Percentiles rank a stretch among this genome's conserved stretches.
These are phyloP conservation scores for Teratosphaeriaceae sp. DNA, from an alignment of 2,329 filamentous ascomycete genomes.

Conservation along the genomic window DNA sequence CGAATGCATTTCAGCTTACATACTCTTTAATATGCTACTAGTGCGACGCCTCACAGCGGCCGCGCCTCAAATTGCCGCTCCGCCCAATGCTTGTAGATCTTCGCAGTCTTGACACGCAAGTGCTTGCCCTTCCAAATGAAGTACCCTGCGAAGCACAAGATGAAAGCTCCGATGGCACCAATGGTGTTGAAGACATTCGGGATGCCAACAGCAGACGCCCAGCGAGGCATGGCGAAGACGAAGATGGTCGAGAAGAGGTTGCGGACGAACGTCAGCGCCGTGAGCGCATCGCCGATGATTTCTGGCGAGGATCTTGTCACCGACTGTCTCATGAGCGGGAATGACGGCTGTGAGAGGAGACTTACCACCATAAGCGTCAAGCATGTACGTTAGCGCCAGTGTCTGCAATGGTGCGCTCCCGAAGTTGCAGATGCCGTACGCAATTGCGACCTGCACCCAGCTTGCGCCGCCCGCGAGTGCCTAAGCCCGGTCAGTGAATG, in stretches of 20 bases:
- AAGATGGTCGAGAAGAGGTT: constrained; percentile 40
- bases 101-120: constrained; percentile 27
- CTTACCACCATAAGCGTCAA: constrained; percentile 32
- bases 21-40: too few species aligned
- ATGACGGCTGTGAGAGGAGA: background rate
- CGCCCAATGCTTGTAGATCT: constrained; percentile 31
- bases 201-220: constrained; percentile 34
- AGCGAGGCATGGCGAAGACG: constrained; percentile 41
- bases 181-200: constrained; percentile 38
- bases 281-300: constrained; percentile 43
- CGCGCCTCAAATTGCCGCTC: constrained; percentile 26
- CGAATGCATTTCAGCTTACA: too few species aligned
- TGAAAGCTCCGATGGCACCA: constrained; percentile 28
- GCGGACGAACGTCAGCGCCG: constrained; percentile 39
- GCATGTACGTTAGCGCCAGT: constrained; percentile 34
- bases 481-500: too few species aligned
- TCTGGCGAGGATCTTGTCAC: constrained; percentile 15
- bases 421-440: constrained; percentile 31
- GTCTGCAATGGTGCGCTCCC: constrained; percentile 29
- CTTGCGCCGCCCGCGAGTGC: constrained; percentile 18
- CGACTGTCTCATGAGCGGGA: too few species aligned
- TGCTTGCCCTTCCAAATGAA: constrained; percentile 33
- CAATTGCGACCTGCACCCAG: constrained; percentile 30
- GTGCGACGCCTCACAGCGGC: too few species aligned
- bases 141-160: constrained; percentile 22